Conservation (phyloP, 768 basidiomycete genomes). For the Rhodotorula sphaerocarpa region DNA sequence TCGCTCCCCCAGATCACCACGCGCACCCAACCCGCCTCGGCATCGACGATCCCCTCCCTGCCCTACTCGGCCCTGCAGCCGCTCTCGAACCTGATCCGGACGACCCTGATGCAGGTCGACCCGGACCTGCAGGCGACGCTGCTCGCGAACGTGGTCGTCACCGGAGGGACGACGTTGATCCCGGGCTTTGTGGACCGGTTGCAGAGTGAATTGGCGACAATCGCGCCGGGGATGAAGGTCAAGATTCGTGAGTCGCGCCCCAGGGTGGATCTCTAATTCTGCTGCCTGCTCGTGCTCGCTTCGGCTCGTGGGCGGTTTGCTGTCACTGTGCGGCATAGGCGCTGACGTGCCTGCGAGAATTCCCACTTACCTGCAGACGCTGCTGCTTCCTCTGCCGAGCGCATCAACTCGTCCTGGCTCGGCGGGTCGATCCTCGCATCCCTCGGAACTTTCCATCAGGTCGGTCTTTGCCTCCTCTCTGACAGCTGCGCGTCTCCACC, state of each 20-base stretch:
- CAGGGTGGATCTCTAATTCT: background rate
- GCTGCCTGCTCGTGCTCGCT: no score
- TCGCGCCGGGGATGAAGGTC: slow-evolving; percentile 66
- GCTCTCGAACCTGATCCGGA: slow-evolving; percentile 64
- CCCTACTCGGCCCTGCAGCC: slow-evolving; percentile 43
- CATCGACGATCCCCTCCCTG: slow-evolving; percentile 43
- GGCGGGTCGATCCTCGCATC: slow-evolving; percentile 92
- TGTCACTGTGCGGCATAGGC: no score
- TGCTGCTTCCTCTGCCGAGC: slow-evolving; percentile 79
- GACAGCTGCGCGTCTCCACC: no score
- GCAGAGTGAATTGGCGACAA: slow-evolving; percentile 61
- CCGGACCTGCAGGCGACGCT: slow-evolving; percentile 83
- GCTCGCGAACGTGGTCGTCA: slow-evolving; percentile 84
- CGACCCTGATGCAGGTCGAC: slow-evolving; percentile 75
- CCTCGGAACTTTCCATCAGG: slow-evolving; percentile 86
- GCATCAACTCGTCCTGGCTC: slow-evolving; percentile 86
- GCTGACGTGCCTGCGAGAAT: no score
- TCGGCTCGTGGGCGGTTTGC: no score
- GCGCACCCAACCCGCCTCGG: slow-evolving; percentile 41
- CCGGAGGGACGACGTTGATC: slow-evolving; percentile 85
- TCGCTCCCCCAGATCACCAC: slow-evolving; percentile 42
- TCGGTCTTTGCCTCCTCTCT: slow-evolving; percentile 14
- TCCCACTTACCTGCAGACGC: slow-evolving; percentile 50
- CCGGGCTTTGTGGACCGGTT: slow-evolving; percentile 79
- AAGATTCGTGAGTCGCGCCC: slow-evolving; percentile 29